These are phyloP conservation scores for Pythium guiyangense DNA, from an alignment of 352 stramenopile genomes.

Conservation along the genomic window DNA sequence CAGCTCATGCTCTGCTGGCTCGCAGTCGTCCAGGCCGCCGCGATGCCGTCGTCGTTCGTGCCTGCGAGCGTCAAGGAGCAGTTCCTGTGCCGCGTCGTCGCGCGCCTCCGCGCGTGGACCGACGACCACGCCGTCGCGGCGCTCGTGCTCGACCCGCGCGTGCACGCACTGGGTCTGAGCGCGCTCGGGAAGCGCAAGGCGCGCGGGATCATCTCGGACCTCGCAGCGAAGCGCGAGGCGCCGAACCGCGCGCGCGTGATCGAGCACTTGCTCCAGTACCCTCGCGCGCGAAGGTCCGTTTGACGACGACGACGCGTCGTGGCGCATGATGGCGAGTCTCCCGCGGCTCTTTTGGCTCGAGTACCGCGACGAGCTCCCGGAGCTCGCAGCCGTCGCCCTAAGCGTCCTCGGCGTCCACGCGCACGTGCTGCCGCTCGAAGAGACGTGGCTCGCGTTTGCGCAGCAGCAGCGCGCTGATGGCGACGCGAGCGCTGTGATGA, in stretches of 20 bases:
- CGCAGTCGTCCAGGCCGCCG: conserved; percentile 10
- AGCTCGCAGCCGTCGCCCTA: conserved; percentile 31
- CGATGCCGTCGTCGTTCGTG: conserved; percentile 9
- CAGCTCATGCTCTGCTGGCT: conserved; percentile 32
- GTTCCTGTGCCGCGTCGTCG: conserved; percentile 16
- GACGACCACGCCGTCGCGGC: conserved; percentile 24
- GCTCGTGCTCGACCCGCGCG: conserved; percentile 31
- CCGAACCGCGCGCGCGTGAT: conserved; percentile 20
- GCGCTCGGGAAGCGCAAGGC: conserved; percentile 26
- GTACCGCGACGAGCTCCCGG: conserved; percentile 22
- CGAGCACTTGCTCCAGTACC: conserved; percentile 32
- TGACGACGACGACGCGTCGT: conserved; percentile 30
- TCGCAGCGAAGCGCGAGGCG: conserved; percentile 12
- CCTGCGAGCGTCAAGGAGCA: conserved; percentile 16
- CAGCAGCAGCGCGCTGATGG: conserved; percentile 2
- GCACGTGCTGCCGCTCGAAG: conserved; percentile 23
- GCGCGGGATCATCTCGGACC: conserved; percentile 16
- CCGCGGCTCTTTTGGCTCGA: conserved; percentile 45
- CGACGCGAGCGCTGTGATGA: background rate
- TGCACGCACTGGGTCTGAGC: conserved; percentile 27
- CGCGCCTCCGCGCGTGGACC: conserved; percentile 15
- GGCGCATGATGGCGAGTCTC: conserved; percentile 32
- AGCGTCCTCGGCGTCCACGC: conserved; percentile 23
- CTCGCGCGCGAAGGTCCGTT: conserved; percentile 30
- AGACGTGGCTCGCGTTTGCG: conserved; percentile 16